phyloP scores from a whole-genome alignment of 495 filamentous ascomycete genomes.

The Penicillium atrosanguineum region DNA sequence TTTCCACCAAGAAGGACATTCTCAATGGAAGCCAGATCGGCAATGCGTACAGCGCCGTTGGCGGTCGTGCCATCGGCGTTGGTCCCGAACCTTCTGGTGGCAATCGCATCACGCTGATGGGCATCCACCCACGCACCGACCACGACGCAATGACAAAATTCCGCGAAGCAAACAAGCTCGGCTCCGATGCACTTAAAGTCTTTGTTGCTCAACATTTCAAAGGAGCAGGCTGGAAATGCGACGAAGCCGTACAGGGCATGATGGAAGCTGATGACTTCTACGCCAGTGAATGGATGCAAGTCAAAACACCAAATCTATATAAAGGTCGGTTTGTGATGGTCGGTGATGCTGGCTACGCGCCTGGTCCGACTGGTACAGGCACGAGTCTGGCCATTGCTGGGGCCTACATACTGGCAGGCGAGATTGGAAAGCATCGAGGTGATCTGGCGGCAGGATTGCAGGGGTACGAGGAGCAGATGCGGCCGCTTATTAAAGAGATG shows the following conservation, averaged over 20 bases:
- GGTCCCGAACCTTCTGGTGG: slow-evolving; percentile 30
- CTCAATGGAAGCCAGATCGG: slow-evolving; percentile 30
- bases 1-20: slow-evolving; percentile 35
- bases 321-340: slow-evolving; percentile 39
- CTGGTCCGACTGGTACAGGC: slow-evolving; percentile 42
- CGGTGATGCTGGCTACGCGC: slow-evolving; percentile 41
- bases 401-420: slow-evolving; percentile 50
- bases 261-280: slow-evolving; percentile 46
- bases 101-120: slow-evolving; percentile 32
- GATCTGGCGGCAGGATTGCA: slow-evolving; percentile 34
- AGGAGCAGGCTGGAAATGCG: slow-evolving; percentile 43
- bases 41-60: slow-evolving; percentile 31
- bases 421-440: slow-evolving; percentile 29
- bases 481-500: slow-evolving; percentile 38
- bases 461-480: slow-evolving; percentile 41
- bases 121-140: slow-evolving; percentile 24
- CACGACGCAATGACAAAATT: slow-evolving; percentile 28
- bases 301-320: slow-evolving; percentile 34
- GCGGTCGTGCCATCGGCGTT: slow-evolving; percentile 34
- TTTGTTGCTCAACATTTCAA: slow-evolving; percentile 34
- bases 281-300: slow-evolving; percentile 42
- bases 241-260: slow-evolving; percentile 38
- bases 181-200: slow-evolving; percentile 38
- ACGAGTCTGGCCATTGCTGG: slow-evolving; percentile 43
- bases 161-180: slow-evolving; percentile 35